Evolutionary conservation across 2,329 filamentous ascomycete species (phyloP).

Genomic region (Zymoseptoria passerinii): DNA sequence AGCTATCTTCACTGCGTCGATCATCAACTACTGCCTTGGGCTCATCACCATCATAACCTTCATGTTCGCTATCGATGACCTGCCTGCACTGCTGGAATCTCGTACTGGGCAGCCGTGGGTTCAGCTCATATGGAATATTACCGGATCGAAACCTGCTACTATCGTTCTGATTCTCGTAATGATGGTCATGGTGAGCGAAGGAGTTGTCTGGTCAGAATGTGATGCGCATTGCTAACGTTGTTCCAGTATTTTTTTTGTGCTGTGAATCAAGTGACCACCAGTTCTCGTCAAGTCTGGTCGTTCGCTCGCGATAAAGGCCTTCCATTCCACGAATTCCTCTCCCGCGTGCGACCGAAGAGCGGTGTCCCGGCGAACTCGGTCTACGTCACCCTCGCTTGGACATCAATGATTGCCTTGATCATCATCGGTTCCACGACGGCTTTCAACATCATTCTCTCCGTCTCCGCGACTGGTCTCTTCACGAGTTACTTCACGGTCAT

Average conservation of each 20-base stretch:
- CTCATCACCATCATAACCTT: slow-evolving; percentile 25
- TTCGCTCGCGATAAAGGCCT: slow-evolving; percentile 25
- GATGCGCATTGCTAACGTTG: neutral
- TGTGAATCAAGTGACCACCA: slow-evolving; percentile 25
- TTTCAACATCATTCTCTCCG: slow-evolving; percentile 37
- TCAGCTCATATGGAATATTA: slow-evolving; percentile 19
- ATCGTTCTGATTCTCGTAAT: slow-evolving; percentile 20
- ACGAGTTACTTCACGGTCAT: slow-evolving; percentile 20
- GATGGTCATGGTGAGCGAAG: slow-evolving; percentile 15
- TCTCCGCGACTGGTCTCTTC: slow-evolving; percentile 24
- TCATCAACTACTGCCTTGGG: slow-evolving; percentile 26
- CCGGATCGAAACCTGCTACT: slow-evolving; percentile 19
- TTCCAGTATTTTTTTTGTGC: slow-evolving; percentile 4
- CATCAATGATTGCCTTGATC: slow-evolving; percentile 27
- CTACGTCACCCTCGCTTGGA: slow-evolving; percentile 20
- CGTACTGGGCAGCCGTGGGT: slow-evolving; percentile 22
- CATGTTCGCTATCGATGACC: slow-evolving; percentile 23
- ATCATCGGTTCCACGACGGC: slow-evolving; percentile 34
- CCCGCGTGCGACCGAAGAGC: slow-evolving; percentile 17
- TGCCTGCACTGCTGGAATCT: slow-evolving; percentile 14
- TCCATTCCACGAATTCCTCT: slow-evolving; percentile 22
- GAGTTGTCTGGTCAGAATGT: too few relatives aligned
- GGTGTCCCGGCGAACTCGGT: slow-evolving; percentile 25
- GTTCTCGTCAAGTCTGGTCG: slow-evolving; percentile 23
- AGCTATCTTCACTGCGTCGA: slow-evolving; percentile 25